Percentiles rank a stretch among this genome's conserved stretches.
Conservation (phyloP, 805 yeast species). For the Suhomyces kilbournensis region DNA sequence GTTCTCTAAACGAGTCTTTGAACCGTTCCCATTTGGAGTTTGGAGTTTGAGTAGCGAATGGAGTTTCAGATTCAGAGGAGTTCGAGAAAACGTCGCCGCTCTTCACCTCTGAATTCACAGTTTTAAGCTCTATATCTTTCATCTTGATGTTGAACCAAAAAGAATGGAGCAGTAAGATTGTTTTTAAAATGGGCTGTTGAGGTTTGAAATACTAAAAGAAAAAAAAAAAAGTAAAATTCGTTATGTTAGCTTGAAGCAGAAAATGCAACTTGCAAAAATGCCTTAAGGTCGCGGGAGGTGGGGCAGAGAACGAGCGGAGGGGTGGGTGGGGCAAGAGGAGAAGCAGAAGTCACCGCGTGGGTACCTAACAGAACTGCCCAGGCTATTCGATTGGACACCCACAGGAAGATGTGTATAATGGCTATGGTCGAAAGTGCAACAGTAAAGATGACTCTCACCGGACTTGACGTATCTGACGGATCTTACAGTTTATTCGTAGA, state of each 20-base stretch:
- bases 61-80: constrained; percentile 14
- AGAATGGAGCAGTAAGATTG: neutral
- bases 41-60: constrained; percentile 5
- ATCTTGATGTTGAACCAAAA: neutral
- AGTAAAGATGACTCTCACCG: neutral
- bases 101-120: constrained; percentile 16
- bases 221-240: neutral
- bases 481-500: neutral
- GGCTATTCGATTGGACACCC: no score
- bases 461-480: neutral
- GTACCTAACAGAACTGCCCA: no score
- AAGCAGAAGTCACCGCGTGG: no score
- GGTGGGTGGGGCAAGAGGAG: neutral
- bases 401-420: no score
- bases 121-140: constrained; percentile 15
- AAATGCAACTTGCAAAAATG: neutral
- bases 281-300: neutral
- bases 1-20: constrained; percentile 26
- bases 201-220: neutral
- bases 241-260: neutral
- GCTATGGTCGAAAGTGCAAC: neutral
- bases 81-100: constrained; percentile 6
- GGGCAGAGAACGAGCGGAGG: neutral
- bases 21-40: constrained; percentile 23
- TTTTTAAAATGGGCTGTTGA: neutral